Evolutionary conservation across 1,284 basidiomycete genomes (phyloP), one percentile per base, ranked within the genome.

Genomic region (Phellopilus nigrolimitatus): DNA sequence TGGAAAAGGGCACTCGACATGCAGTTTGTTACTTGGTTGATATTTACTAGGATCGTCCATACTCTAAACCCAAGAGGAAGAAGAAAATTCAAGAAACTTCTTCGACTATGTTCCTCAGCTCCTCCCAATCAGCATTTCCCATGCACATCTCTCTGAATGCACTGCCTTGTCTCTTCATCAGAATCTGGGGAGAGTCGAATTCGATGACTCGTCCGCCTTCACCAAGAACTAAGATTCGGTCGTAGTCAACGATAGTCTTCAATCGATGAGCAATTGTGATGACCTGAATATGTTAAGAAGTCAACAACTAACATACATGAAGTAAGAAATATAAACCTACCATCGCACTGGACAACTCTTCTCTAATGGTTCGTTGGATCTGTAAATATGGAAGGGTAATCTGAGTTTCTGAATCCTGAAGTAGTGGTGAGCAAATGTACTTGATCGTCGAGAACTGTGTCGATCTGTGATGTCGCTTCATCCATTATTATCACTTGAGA

Each of bases 401-500:
- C n/a, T n/a, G n/a, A n/a, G n/a, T n/a, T n/a, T n/a, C n/a, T n/a
- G n/a, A n/a, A n/a, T n/a, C n/a, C n/a, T n/a, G n/a, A n/a, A n/a
- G n/a, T n/a, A n/a, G n/a, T n/a, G n/a, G n/a, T n/a, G n/a, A n/a
- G n/a, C n/a, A n/a, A n/a, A n/a, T 41, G 7, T 57, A 80, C 82
- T 72, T 81, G 75, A 51, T 84, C 82, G 63, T 85, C 83, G 9
- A 88, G 76, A 24, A 73, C 71, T n/a, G 78, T 74, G 64, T 90
- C 88, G 41, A 91, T 84, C 54, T 85, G 83, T 3, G 86, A 85
- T 0, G 87, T 91, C 5, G 73, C 88, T 64, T 94, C 91, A 61
- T 94, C 91, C 75, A 94, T 80, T 55, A 94, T 87, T 46, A 93
- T 83, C 46, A 93, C 78, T 47, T 84, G 84, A 10, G 85, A 88